Evolutionary conservation across 2,329 filamentous ascomycete genomes (phyloP), one percentile per base, ranked within the genome.

Genomic region (Ophiostoma ulmi): DNA sequence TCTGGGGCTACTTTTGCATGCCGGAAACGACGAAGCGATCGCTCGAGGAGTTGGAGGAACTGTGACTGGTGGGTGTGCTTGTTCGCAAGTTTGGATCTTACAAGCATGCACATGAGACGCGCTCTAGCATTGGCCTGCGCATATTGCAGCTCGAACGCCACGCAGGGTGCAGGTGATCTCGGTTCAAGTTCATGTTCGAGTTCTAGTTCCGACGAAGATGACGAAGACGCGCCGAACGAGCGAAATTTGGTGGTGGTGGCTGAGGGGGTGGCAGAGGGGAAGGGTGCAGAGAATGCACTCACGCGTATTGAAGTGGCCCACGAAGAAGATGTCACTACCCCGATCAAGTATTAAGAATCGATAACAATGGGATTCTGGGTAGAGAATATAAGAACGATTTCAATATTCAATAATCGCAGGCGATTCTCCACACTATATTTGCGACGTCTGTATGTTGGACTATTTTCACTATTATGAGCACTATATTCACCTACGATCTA

Each of bases 301-400:
- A 26, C 26, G 52, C n/a, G 22, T 26, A 58, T 58, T 22, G 52
- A 58, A 17, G 52, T 58, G 52, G 44, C 7, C 44, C 44, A 48
- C 44, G 44, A 48, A 7, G 52, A 58, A 22, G 52, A 58, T 58
- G 52, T 58, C 8, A 26, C 52, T 58, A 58, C 52, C n/a, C 52
- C 52, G 52, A 58, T 58, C 52, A 58, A 58, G 52, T 58, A 58
- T 26, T 14, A 58, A 58, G 8, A 58, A 58, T 58, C 52, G 22
- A 20, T 2, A 5, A n/a, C 17, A 48, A n/a, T 48, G 44, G 44
- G 44, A n/a, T 48, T 20, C 17, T 20, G 44, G 11, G 44, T 8
- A 8, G 44, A 39, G 44, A 20, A 26, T 58, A 58, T 17, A 10
- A 26, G 52, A 58, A 26, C 22, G 44, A 48, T 7, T 20, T 48